Evolutionary conservation across 352 stramenopile species (phyloP).

Genomic region (Globisporangium paroecandrum): DNA sequence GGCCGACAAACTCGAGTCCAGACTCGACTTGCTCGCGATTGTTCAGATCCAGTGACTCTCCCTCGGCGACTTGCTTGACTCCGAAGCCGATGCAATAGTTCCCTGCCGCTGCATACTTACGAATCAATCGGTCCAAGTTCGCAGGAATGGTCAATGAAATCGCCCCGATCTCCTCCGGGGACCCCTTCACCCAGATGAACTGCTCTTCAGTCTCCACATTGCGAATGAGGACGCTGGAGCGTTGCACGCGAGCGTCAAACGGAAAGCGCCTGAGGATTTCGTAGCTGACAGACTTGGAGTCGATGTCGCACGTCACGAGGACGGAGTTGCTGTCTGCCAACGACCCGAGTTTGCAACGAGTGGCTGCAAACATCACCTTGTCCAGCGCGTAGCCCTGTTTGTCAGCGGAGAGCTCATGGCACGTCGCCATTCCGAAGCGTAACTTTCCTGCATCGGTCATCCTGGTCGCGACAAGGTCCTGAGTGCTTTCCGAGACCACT

Average conservation of each 20-base stretch:
- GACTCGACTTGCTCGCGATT: slow-evolving; percentile 44
- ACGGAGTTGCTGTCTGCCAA: slow-evolving; percentile 16
- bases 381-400: slow-evolving; percentile 50
- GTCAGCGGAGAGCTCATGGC: slow-evolving; percentile 36
- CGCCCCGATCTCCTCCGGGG: slow-evolving; percentile 21
- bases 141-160: slow-evolving; percentile 4
- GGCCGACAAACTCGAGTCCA: slow-evolving; percentile 53
- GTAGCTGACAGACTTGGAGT: background rate
- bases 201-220: slow-evolving; percentile 27
- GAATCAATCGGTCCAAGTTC: slow-evolving; percentile 28
- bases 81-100: slow-evolving; percentile 60
- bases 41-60: slow-evolving; percentile 11
- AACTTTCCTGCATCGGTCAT: slow-evolving; percentile 5
- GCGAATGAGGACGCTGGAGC: slow-evolving; percentile 44
- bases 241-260: slow-evolving; percentile 47
- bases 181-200: slow-evolving; percentile 50
- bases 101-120: slow-evolving; percentile 37
- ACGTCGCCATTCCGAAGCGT: slow-evolving; percentile 40
- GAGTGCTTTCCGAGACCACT: slow-evolving; percentile 17
- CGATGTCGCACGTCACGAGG: slow-evolving; percentile 18
- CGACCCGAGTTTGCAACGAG: slow-evolving; percentile 7
- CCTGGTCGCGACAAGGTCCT: background rate
- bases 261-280: slow-evolving; percentile 42
- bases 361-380: slow-evolving; percentile 47
- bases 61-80: slow-evolving; percentile 27